Percentiles rank a stretch among this genome's conserved stretches.
Conservation (phyloP, 1,284 basidiomycete genomes). For the Fomitopsis betulina region DNA sequence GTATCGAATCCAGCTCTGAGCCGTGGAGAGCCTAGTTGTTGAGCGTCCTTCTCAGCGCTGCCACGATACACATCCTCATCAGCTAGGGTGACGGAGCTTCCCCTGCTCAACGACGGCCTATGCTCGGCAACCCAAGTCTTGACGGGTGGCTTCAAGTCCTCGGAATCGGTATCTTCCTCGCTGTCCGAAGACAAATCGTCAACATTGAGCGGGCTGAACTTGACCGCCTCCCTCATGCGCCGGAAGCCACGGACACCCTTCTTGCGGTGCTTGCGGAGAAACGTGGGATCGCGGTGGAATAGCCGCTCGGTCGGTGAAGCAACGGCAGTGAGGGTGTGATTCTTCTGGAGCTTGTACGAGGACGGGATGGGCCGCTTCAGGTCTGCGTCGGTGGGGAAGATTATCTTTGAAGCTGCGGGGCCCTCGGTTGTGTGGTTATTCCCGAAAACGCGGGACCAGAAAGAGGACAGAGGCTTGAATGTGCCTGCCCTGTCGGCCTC, state of each 20-base stretch:
- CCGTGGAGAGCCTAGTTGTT: neutral
- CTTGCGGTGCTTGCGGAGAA: constrained; percentile 22
- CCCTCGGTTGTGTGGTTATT: constrained; percentile 14
- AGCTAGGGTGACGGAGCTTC: neutral
- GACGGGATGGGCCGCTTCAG: constrained; percentile 20
- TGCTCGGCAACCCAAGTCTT: neutral
- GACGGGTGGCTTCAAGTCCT: neutral
- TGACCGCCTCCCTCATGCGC: constrained; percentile 40
- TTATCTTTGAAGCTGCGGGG: constrained; percentile 2
- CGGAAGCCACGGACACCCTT: constrained; percentile 14
- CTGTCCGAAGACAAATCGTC: constrained; percentile 31
- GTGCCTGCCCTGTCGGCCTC: constrained; percentile 34
- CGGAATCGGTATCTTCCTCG: constrained; percentile 24
- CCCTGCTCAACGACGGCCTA: neutral
- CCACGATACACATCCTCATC: neutral
- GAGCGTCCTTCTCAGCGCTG: neutral
- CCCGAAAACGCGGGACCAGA: constrained; percentile 48
- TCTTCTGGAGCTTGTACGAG: constrained; percentile 21
- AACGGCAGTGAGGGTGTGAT: constrained; percentile 10
- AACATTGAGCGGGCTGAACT: constrained; percentile 39
- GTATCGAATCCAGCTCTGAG: constrained; percentile 11
- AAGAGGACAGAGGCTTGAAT: constrained; percentile 42
- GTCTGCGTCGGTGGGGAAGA: constrained; percentile 29
- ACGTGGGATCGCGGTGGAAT: constrained; percentile 4
- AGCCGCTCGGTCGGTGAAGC: neutral